These are phyloP conservation scores for Fonsecaea erecta DNA, from an alignment of 2,329 filamentous ascomycete species.

Conservation along the genomic window DNA sequence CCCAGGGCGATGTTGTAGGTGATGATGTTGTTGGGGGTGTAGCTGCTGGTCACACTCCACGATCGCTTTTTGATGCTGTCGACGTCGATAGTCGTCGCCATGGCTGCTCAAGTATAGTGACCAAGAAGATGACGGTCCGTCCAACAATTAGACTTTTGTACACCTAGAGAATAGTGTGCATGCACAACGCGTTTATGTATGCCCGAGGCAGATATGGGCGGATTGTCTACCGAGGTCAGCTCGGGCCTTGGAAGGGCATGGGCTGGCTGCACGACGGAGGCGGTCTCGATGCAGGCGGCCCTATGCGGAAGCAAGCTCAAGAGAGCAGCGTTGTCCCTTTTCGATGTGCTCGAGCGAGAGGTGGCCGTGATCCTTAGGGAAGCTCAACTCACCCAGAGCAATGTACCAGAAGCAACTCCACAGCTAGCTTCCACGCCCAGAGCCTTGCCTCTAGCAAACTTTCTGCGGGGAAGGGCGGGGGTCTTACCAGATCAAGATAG, in stretches of 20 bases:
- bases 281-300: background rate
- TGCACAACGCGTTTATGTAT: background rate
- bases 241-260: background rate
- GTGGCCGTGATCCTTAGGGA: background rate
- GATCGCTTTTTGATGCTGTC: slow-evolving; percentile 1
- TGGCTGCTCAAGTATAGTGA: background rate
- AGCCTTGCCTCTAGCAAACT: background rate
- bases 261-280: background rate
- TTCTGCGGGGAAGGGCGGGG: background rate
- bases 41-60: slow-evolving; percentile 19
- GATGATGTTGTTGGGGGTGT: slow-evolving; percentile 22
- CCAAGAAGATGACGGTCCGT: background rate
- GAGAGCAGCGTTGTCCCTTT: background rate
- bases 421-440: background rate
- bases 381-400: background rate
- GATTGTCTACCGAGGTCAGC: background rate
- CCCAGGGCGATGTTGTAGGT: slow-evolving; percentile 30
- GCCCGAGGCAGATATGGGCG: background rate
- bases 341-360: background rate
- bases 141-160: background rate
- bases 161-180: background rate
- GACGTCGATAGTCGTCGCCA: slow-evolving; percentile 6
- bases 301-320: background rate
- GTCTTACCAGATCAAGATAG: slow-evolving; percentile 2
- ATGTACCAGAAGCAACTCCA: background rate